Evolutionary conservation across 2,329 filamentous ascomycete species (phyloP), one percentile per base, ranked within the genome.

Genomic region (Pseudogymnoascus sp.): DNA sequence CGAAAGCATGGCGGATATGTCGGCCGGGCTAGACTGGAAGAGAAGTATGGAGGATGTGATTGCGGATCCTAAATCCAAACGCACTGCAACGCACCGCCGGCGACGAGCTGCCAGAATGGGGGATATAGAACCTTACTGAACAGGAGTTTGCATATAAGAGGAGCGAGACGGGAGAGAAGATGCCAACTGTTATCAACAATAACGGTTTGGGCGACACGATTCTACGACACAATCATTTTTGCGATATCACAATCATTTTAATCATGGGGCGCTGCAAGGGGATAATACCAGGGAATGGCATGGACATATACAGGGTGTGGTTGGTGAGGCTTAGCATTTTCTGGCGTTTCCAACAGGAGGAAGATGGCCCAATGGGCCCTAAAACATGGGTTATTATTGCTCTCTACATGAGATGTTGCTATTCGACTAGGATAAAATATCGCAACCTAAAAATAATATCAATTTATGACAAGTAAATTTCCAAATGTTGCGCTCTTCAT

Each of bases 21-120:
- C 36, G 41, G 17, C 41, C 10, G 62, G 62, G 10, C 51, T 61
- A 15, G 59, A 63, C 29, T 63, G 62, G 62, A 61, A 61, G 38
- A 25, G 15, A 25, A 36, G 39, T 33, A 39, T 38, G 17, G 42
- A 27, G n/a, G 59, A 61, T 15, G 38, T 61, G 13, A 33, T 38
- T 61, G 29, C 25, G 3, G 41, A 55, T 61, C 41, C 38, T 1
- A 61, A 60, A 36, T 60, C 41, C 5, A 61, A 42, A 60, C 38
- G 59, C n/a, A 63, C 59, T 6, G 44, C 35, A n/a, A 61, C 33
- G 31, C 38, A 63, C 38, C 58, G 38, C 25, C 33, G 38, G 35
- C 27, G 58, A 39, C 38, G 35, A 59, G 58, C 58, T 27, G 58
- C 58, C 35, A 59, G 35, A 27, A 9, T 41, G 2, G 58, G 58